Conservation (phyloP, 2,329 filamentous ascomycete genomes). For the Bipolaris victoriae region DNA sequence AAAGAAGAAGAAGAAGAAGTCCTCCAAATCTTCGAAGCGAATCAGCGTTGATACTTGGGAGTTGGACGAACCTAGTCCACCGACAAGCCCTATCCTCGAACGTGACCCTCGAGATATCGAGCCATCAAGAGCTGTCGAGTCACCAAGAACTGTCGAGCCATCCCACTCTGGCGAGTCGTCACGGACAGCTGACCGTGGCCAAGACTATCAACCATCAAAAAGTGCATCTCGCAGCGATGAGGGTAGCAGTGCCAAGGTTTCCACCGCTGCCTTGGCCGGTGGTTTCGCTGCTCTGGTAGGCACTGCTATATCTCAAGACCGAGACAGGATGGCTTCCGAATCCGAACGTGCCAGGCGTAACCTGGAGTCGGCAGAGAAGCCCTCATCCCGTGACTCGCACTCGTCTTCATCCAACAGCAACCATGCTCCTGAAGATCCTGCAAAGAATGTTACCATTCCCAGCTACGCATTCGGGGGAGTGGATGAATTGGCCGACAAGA, state of each 20-base stretch:
- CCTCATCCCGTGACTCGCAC: conserved; percentile 17
- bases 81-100: conserved; percentile 36
- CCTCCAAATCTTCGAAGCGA: conserved; percentile 41
- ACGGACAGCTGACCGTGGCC: neutral
- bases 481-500: conserved; percentile 47
- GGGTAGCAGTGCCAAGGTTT: conserved; percentile 25
- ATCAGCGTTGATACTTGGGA: conserved; percentile 40
- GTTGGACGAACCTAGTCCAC: conserved; percentile 33
- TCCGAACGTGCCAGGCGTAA: conserved; percentile 35
- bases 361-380: conserved; percentile 32
- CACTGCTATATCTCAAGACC: conserved; percentile 41
- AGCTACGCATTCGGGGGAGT: conserved; percentile 45
- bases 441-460: conserved; percentile 32
- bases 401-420: conserved; percentile 28
- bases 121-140: conserved; percentile 5
- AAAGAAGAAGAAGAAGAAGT: conserved; percentile 29
- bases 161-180: neutral
- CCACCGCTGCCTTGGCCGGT: conserved; percentile 36
- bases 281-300: conserved; percentile 45
- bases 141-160: conserved; percentile 3
- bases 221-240: conserved; percentile 15
- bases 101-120: conserved; percentile 38
- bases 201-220: conserved; percentile 11
- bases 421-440: conserved; percentile 21
- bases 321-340: conserved; percentile 41